These are phyloP conservation scores for Orobanche coerulescens DNA, from an alignment of 257 asterid species.

Conservation along the genomic window DNA sequence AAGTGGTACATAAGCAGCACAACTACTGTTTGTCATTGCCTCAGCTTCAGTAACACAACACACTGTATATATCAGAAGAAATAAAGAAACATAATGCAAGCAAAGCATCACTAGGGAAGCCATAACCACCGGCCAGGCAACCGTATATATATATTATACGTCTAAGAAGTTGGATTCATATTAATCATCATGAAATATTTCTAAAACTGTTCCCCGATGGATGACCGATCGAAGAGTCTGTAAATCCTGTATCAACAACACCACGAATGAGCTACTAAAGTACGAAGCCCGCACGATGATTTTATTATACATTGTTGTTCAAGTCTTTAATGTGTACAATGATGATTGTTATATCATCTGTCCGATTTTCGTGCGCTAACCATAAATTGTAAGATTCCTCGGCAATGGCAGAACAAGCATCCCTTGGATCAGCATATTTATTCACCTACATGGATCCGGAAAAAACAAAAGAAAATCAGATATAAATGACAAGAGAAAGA, in stretches of 20 bases:
- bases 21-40: background rate
- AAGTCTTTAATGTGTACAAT: conserved; percentile 69
- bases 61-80: background rate
- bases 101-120: background rate
- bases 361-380: conserved; percentile 86
- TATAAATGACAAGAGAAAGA: background rate
- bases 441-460: conserved; percentile 39
- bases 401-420: conserved; percentile 78
- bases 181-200: conserved; percentile 14
- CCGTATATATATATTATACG: background rate
- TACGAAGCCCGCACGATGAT: conserved; percentile 23
- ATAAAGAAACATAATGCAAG: background rate
- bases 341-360: conserved; percentile 91
- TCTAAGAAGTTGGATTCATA: conserved; percentile 1
- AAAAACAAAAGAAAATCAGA: conserved; percentile 11
- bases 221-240: conserved; percentile 8
- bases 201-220: conserved; percentile 8
- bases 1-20: too few species aligned
- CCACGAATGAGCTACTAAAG: conserved; percentile 23
- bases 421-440: conserved; percentile 60
- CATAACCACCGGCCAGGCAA: background rate
- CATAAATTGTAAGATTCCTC: conserved; percentile 80
- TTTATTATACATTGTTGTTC: conserved; percentile 55
- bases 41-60: background rate
- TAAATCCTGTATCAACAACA: conserved; percentile 22